Conservation (phyloP, 331 rosid genomes). For the Spiraea crenata region DNA sequence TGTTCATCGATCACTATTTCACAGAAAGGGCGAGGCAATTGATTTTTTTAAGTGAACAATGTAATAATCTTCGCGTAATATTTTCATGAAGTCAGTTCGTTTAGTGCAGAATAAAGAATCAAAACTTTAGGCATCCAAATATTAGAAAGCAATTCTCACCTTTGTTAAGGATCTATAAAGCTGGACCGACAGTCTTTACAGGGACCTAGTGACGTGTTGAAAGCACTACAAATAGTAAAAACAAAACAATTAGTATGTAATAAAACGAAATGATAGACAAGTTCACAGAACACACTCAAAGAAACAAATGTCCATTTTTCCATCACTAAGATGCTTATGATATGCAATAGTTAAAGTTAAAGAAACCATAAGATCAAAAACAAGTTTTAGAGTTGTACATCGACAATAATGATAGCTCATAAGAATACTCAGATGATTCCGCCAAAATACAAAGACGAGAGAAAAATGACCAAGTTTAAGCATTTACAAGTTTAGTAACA, state of each 20-base stretch:
- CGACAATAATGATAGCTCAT: too few relatives aligned
- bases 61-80: background rate
- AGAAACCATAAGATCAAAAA: too few relatives aligned
- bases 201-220: slow-evolving; percentile 57
- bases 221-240: slow-evolving; percentile 65
- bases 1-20: background rate
- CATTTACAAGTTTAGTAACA: too few relatives aligned
- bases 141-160: slow-evolving; percentile 36
- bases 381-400: too few relatives aligned
- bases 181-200: slow-evolving; percentile 43
- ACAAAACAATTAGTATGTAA: slow-evolving; percentile 17
- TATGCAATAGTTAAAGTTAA: background rate
- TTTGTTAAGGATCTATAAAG: slow-evolving; percentile 53
- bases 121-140: background rate
- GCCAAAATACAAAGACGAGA: too few relatives aligned
- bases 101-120: background rate
- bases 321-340: background rate
- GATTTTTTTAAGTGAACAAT: background rate
- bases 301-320: background rate
- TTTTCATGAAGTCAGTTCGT: background rate
- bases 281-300: background rate
- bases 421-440: too few relatives aligned
- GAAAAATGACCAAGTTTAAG: too few relatives aligned
- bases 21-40: background rate
- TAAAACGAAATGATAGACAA: background rate